Percentiles rank a stretch among this genome's conserved stretches.
Evolutionary conservation across 2,329 filamentous ascomycete species (phyloP).

Genomic region (Ceratocystiopsis sp.): DNA sequence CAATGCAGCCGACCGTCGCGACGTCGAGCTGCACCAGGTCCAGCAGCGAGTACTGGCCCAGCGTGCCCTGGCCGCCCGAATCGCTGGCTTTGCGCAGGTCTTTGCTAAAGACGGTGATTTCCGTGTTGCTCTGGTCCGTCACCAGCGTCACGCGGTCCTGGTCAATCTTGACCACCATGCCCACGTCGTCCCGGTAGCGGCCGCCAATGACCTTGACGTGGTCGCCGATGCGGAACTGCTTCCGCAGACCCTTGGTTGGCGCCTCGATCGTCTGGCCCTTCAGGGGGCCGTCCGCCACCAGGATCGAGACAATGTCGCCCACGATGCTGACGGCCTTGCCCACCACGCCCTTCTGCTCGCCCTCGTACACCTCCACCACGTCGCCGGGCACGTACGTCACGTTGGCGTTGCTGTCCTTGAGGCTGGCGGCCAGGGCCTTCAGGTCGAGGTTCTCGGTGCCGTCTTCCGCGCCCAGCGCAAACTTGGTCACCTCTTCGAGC

Average conservation of each 20-base stretch:
- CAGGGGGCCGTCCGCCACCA: conserved; percentile 68
- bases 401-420: conserved; percentile 68
- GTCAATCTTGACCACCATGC: conserved; percentile 87
- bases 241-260: conserved; percentile 78
- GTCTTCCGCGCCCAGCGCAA: conserved; percentile 75
- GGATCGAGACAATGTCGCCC: conserved; percentile 79
- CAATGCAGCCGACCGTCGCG: conserved; percentile 79
- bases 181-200: conserved; percentile 85
- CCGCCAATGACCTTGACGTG: conserved; percentile 98
- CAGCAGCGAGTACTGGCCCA: conserved; percentile 83
- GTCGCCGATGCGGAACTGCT: conserved; percentile 83
- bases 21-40: conserved; percentile 90
- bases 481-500: conserved; percentile 89
- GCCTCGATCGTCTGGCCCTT: conserved; percentile 77
- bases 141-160: conserved; percentile 86
- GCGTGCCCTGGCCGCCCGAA: conserved; percentile 64
- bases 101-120: conserved; percentile 96
- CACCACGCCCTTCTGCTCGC: conserved; percentile 82
- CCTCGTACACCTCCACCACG: conserved; percentile 89
- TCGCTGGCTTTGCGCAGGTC: conserved; percentile 88
- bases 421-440: conserved; percentile 71
- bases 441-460: conserved; percentile 89
- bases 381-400: conserved; percentile 84
- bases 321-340: conserved; percentile 76
- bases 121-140: conserved; percentile 80